Percentiles rank a stretch among this genome's conserved stretches.
Evolutionary conservation across 306 rosid species (phyloP).

Genomic region (Fagus sylvatica): DNA sequence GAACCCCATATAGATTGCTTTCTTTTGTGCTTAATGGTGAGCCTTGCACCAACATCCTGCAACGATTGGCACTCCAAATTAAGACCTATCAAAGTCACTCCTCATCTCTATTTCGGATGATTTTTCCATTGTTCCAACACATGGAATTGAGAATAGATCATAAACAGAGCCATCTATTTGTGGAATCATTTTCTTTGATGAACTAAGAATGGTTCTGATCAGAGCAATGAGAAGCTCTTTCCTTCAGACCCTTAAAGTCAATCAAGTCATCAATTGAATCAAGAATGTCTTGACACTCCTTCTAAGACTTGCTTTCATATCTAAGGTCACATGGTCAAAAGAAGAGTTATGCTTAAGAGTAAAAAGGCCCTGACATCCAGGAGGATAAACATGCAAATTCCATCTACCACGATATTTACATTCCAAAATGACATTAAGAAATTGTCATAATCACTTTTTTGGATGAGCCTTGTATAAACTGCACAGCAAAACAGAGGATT

Average conservation of each 20-base stretch:
- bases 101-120: too few relatives aligned
- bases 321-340: not conserved
- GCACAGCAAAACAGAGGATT: not conserved
- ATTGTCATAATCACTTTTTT: too few relatives aligned
- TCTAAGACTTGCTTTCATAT: too few relatives aligned
- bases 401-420: too few relatives aligned
- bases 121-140: constrained; percentile 29
- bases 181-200: constrained; percentile 37
- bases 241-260: too few relatives aligned
- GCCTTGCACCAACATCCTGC: constrained; percentile 27
- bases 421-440: too few relatives aligned
- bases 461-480: not conserved
- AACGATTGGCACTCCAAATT: constrained; percentile 19
- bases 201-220: too few relatives aligned
- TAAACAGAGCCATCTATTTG: constrained; percentile 73
- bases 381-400: constrained; percentile 7
- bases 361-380: not conserved
- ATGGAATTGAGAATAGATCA: constrained; percentile 50
- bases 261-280: too few relatives aligned
- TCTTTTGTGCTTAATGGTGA: too few relatives aligned
- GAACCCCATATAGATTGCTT: too few relatives aligned
- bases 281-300: too few relatives aligned
- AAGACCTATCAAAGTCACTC: not conserved
- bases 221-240: too few relatives aligned
- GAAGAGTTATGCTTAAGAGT: not conserved